Conservation (phyloP, 108 stramenopile species). For the Cyclotella distinguenda region DNA sequence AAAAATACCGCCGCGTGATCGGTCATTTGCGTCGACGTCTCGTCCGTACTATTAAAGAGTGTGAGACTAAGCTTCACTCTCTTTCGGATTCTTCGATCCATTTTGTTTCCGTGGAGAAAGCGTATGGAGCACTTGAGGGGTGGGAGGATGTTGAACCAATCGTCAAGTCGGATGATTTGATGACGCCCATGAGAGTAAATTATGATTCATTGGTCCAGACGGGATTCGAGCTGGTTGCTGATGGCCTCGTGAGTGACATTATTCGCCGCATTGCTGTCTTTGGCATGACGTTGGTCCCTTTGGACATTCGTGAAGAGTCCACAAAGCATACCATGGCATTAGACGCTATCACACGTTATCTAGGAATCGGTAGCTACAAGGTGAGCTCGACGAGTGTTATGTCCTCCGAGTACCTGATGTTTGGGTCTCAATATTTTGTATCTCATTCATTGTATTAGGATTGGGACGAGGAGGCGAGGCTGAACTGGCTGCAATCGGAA, state of each 20-base stretch:
- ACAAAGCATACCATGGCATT: constrained; percentile 88
- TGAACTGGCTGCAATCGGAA: constrained; percentile 86
- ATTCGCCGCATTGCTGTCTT: constrained; percentile 90
- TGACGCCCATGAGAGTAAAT: constrained; percentile 81
- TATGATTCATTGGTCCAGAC: constrained; percentile 79
- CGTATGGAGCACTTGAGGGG: constrained; percentile 40
- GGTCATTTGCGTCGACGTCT: constrained; percentile 75
- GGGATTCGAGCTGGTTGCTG: constrained; percentile 86
- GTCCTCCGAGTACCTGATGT: not conserved
- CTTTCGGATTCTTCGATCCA: constrained; percentile 16
- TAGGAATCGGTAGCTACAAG: constrained; percentile 91
- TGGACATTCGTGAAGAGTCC: constrained; percentile 96
- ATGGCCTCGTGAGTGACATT: constrained; percentile 89
- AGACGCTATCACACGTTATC: constrained; percentile 90
- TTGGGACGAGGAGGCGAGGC: constrained; percentile 89
- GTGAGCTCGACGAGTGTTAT: constrained; percentile 27
- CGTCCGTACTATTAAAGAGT: constrained; percentile 68
- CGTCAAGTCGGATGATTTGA: constrained; percentile 66
- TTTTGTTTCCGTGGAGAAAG: constrained; percentile 19
- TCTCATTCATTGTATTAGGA: constrained; percentile 15
- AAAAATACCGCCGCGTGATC: constrained; percentile 85
- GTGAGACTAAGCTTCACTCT: constrained; percentile 50
- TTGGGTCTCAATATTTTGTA: too few relatives aligned
- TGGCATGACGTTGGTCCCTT: constrained; percentile 89
- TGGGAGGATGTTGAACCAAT: constrained; percentile 68